Evolutionary conservation across 2,329 filamentous ascomycete species (phyloP).

Genomic region (Neoscytalidium dimidiatum): DNA sequence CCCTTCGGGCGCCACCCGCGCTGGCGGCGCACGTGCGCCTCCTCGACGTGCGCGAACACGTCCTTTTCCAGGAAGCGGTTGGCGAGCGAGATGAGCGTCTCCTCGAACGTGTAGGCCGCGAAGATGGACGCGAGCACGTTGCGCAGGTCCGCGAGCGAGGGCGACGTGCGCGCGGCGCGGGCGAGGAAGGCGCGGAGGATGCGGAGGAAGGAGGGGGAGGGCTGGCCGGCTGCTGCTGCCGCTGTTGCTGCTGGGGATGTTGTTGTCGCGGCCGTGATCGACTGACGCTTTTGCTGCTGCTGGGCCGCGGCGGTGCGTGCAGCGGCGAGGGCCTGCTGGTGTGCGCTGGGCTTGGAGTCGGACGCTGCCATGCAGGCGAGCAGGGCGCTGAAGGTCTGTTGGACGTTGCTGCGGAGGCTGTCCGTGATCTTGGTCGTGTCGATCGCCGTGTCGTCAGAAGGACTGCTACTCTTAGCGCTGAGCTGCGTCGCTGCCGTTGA

Average conservation of each 20-base stretch:
- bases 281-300: slow-evolving; percentile 21
- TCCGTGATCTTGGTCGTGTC: slow-evolving; percentile 64
- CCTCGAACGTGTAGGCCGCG: slow-evolving; percentile 92
- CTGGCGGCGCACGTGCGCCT: slow-evolving; percentile 73
- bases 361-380: slow-evolving; percentile 64
- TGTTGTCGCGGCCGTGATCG: slow-evolving; percentile 20
- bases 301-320: slow-evolving; percentile 26
- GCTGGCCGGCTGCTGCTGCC: slow-evolving; percentile 36
- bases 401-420: slow-evolving; percentile 76
- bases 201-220: slow-evolving; percentile 77
- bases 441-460: slow-evolving; percentile 32
- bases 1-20: slow-evolving; percentile 86
- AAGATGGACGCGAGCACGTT: slow-evolving; percentile 87
- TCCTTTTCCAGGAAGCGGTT: slow-evolving; percentile 87
- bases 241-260: slow-evolving; percentile 26
- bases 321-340: slow-evolving; percentile 26
- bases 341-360: slow-evolving; percentile 29
- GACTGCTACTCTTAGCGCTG: slow-evolving; percentile 25
- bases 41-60: slow-evolving; percentile 78
- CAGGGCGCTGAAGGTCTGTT: slow-evolving; percentile 86
- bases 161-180: slow-evolving; percentile 76
- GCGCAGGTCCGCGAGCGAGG: slow-evolving; percentile 83
- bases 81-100: slow-evolving; percentile 81
- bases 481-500: slow-evolving; percentile 50
- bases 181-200: slow-evolving; percentile 87